Evolutionary conservation across 306 rosid species (phyloP), one percentile per base, ranked within the genome.

Genomic region (Canavalia gladiata): DNA sequence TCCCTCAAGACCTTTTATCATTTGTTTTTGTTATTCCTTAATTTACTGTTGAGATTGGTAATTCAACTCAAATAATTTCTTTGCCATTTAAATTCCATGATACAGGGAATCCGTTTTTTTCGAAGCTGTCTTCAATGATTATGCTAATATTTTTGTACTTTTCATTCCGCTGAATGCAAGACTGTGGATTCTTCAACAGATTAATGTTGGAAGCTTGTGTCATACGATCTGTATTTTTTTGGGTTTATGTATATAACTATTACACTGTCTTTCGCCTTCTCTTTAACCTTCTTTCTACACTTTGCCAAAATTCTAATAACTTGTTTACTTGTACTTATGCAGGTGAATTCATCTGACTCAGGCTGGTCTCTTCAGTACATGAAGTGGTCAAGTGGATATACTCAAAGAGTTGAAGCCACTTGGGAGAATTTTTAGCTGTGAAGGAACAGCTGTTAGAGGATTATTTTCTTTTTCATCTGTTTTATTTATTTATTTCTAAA

Each of bases 21-120:
- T 71, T 52, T 51, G 13, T 57, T 50, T 57, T 41, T 41, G 0
- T 6, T 8, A 35, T 39, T 28, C 55, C 11, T 55, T 57, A 3
- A 30, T 68, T 43, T 30, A 58, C 56, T 30, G 33, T 75, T 62
- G 58, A 45, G 35, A 67, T 58, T 70, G 57, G 57, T 46, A 29
- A 65, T 9, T 75, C 45, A 47, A 49, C 66, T 46, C 4, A 8
- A 64, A 41, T 60, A 49, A 56, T 34, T 10, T 68, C 41, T 57
- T 75, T 71, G 72, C 45, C 45, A 41, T 71, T 82, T 60, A 11
- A 31, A 78, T 60, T 68, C 30, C 46, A 13, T 85, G 79, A 74
- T 77, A 59, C 87, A 95, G 97, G 98, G 97, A 83, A 92, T 92
- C 72, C 97, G 97, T 2, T 92, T 95, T 88, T 92, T 95, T 63